Conservation (phyloP, 177 flowering plant genomes). For the Vitis hybrid region DNA sequence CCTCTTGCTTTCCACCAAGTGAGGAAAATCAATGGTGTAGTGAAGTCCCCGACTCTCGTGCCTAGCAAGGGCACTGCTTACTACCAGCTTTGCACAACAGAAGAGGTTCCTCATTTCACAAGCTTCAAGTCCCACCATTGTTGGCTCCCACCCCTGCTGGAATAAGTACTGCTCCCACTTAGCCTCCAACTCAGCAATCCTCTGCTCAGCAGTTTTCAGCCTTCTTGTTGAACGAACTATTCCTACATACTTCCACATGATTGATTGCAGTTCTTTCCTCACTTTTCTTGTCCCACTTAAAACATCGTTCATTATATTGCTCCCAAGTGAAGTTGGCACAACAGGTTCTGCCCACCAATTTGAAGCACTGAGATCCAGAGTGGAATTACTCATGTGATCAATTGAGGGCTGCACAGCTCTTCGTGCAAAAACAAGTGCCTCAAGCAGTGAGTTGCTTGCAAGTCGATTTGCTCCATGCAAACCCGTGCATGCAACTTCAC, state of each 20-base stretch:
- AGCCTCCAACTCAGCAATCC: constrained; percentile 67
- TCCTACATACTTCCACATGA: constrained; percentile 95
- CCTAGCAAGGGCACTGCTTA: constrained; percentile 87
- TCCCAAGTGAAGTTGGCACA: constrained; percentile 49
- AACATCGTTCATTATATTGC: constrained; percentile 31
- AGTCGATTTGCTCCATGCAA: constrained; percentile 95
- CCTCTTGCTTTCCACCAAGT: constrained; percentile 81
- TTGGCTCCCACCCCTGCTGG: constrained; percentile 75
- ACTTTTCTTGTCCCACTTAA: constrained; percentile 42
- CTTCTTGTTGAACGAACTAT: constrained; percentile 81
- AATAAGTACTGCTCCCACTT: constrained; percentile 80
- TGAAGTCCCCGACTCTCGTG: constrained; percentile 98
- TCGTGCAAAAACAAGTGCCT: constrained; percentile 90
- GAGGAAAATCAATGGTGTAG: constrained; percentile 81
- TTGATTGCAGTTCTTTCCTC: constrained; percentile 62
- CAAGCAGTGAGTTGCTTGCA: constrained; percentile 94
- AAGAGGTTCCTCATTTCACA: constrained; percentile 95
- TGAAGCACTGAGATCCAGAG: constrained; percentile 30
- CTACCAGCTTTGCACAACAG: constrained; percentile 87
- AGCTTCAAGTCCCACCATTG: constrained; percentile 83
- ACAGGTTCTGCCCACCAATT: constrained; percentile 59
- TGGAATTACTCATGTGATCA: constrained; percentile 50
- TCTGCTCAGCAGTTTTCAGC: constrained; percentile 64
- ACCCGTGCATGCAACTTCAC: constrained; percentile 99
- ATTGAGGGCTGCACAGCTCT: constrained; percentile 87